Percentiles rank a stretch among this genome's conserved stretches.
phyloP scores from a whole-genome alignment of 2,329 filamentous ascomycete species.

The Phialocephala subalpina region DNA sequence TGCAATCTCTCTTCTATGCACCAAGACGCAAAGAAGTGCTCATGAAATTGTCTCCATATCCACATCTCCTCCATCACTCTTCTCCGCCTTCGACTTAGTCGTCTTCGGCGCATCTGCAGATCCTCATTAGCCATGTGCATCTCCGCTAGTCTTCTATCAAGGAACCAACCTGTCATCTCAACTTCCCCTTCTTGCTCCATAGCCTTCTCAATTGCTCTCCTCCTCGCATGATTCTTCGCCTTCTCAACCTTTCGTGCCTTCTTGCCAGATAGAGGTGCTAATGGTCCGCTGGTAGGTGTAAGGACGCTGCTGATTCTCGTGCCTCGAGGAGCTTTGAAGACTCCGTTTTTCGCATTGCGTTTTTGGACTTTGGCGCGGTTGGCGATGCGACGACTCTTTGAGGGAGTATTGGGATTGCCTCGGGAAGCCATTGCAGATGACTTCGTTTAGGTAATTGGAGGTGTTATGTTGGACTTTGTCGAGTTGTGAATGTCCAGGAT shows the following conservation, averaged over 20 bases:
- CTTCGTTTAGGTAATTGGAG: not conserved
- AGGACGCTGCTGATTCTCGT: constrained; percentile 41
- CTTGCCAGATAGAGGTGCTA: constrained; percentile 44
- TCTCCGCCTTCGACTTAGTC: constrained; percentile 29
- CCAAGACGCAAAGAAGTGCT: not conserved
- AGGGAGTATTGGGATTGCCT: constrained; percentile 45
- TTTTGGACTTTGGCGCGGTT: constrained; percentile 43
- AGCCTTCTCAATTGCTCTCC: constrained; percentile 43
- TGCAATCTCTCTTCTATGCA: not conserved
- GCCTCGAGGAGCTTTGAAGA: constrained; percentile 44
- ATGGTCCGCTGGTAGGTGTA: constrained; percentile 42
- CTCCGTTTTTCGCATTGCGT: constrained; percentile 37
- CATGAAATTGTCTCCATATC: constrained; percentile 34
- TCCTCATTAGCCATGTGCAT: constrained; percentile 8
- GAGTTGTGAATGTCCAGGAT: constrained; percentile 13
- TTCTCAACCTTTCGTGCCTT: constrained; percentile 45
- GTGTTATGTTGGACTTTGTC: constrained; percentile 9
- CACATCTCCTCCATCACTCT: constrained; percentile 33
- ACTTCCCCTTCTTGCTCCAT: constrained; percentile 44
- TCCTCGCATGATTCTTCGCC: constrained; percentile 42
- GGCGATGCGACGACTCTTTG: constrained; percentile 42
- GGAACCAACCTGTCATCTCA: constrained; percentile 43
- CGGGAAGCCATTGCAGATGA: constrained; percentile 43
- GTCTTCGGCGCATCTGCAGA: constrained; percentile 40
- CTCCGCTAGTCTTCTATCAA: not conserved